Evolutionary conservation across 176 grass and related monocot genomes (phyloP).

Genomic region (Raddia guianensis): DNA sequence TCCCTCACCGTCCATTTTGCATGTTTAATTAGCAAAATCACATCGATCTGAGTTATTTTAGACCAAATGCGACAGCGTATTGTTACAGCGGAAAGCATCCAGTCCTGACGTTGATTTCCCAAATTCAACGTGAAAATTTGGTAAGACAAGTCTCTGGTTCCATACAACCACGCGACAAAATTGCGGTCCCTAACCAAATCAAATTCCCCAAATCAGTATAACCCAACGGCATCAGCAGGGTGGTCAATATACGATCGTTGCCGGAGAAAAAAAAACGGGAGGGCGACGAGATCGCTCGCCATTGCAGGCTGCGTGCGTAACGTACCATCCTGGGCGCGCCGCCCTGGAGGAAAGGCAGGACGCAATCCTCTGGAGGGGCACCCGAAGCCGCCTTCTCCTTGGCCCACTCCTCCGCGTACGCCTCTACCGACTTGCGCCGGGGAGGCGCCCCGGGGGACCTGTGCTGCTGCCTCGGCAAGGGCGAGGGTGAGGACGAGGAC

Average conservation of each 20-base stretch:
- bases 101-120: background rate
- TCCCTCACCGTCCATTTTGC: background rate
- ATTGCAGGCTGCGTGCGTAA: slow-evolving; percentile 8
- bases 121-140: background rate
- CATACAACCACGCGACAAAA: background rate
- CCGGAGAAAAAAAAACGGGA: background rate
- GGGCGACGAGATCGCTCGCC: background rate
- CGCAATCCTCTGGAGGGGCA: slow-evolving; percentile 41
- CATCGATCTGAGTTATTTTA: slow-evolving; percentile 20
- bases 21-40: background rate
- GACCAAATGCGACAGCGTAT: background rate
- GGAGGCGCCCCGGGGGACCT: background rate
- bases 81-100: background rate
- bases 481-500: background rate
- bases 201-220: background rate
- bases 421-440: background rate
- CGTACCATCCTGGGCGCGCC: slow-evolving; percentile 52
- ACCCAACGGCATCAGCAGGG: background rate
- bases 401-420: slow-evolving; percentile 39
- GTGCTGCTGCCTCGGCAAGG: background rate
- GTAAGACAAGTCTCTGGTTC: background rate
- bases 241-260: background rate
- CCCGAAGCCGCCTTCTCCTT: slow-evolving; percentile 32
- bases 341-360: slow-evolving; percentile 51
- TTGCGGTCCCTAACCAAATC: background rate